Conservation (phyloP, 768 basidiomycete species). For the Ephemerocybe angulata region DNA sequence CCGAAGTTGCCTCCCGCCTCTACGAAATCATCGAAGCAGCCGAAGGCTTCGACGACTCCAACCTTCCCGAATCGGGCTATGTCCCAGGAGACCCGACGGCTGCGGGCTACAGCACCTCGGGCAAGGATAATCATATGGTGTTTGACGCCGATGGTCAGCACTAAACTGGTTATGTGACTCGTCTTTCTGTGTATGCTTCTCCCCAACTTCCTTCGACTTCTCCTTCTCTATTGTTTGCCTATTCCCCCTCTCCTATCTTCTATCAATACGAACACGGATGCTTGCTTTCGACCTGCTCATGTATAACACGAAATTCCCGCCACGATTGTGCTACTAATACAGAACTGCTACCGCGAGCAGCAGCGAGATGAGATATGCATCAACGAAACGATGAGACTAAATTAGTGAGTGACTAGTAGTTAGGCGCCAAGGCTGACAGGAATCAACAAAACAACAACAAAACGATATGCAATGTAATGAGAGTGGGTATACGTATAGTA, state of each 20-base stretch:
- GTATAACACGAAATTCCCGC: not conserved
- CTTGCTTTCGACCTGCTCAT: not conserved
- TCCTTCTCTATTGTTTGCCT: not conserved
- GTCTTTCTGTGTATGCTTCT: not conserved
- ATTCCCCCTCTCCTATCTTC: not conserved
- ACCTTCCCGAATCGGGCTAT: conserved; percentile 75
- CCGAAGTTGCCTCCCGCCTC: conserved; percentile 86
- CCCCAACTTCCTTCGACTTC: not conserved
- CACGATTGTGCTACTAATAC: not conserved
- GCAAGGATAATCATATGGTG: conserved; percentile 52
- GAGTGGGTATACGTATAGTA: not conserved
- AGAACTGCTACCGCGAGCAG: not conserved
- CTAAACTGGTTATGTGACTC: conserved; percentile 9
- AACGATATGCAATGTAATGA: not conserved
- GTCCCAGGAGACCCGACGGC: conserved; percentile 66
- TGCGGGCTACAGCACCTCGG: conserved; percentile 34
- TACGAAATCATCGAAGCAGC: conserved; percentile 98
- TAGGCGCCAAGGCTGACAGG: not conserved
- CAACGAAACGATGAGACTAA: too few species aligned
- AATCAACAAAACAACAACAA: not conserved
- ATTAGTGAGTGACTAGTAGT: not conserved
- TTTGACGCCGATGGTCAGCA: conserved; percentile 69
- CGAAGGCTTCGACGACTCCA: conserved; percentile 85
- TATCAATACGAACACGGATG: not conserved
- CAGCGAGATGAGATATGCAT: too few species aligned